Percentiles rank a stretch among this genome's conserved stretches.
Conservation (phyloP, 2,329 filamentous ascomycete genomes). For the Penicillium sp. region DNA sequence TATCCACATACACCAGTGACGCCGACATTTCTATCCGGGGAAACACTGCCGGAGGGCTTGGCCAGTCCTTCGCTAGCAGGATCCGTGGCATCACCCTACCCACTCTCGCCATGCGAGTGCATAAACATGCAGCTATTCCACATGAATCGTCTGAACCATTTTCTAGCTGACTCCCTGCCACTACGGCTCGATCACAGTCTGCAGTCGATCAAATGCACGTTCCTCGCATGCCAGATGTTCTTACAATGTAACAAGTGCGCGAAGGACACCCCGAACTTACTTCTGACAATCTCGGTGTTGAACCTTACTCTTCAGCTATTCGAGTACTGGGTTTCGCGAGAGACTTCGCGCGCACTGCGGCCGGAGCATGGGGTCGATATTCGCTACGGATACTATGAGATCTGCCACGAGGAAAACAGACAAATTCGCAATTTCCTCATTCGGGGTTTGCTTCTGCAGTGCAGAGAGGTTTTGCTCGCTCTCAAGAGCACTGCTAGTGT, state of each 20-base stretch:
- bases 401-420: conserved; percentile 28
- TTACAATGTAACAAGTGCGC: conserved; percentile 32
- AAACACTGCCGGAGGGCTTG: conserved; percentile 28
- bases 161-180: conserved; percentile 26
- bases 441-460: conserved; percentile 29
- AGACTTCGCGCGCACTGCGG: conserved; percentile 15
- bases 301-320: conserved; percentile 34
- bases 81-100: conserved; percentile 25
- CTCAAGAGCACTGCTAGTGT: conserved; percentile 23
- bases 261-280: conserved; percentile 32
- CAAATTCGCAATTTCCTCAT: conserved; percentile 32
- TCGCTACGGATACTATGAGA: conserved; percentile 35
- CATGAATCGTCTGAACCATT: conserved; percentile 33
- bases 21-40: conserved; percentile 32
- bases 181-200: conserved; percentile 36
- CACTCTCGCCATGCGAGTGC: conserved; percentile 31
- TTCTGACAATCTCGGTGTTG: conserved; percentile 33
- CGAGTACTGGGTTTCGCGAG: conserved; percentile 33
- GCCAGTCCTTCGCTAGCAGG: conserved; percentile 31
- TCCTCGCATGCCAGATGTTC: conserved; percentile 32
- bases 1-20: conserved; percentile 32
- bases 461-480: conserved; percentile 26
- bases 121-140: conserved; percentile 32
- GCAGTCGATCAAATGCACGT: conserved; percentile 32
- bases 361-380: conserved; percentile 20